These are phyloP conservation scores for Populus davidiana DNA, from an alignment of 345 rosid species.

Conservation along the genomic window DNA sequence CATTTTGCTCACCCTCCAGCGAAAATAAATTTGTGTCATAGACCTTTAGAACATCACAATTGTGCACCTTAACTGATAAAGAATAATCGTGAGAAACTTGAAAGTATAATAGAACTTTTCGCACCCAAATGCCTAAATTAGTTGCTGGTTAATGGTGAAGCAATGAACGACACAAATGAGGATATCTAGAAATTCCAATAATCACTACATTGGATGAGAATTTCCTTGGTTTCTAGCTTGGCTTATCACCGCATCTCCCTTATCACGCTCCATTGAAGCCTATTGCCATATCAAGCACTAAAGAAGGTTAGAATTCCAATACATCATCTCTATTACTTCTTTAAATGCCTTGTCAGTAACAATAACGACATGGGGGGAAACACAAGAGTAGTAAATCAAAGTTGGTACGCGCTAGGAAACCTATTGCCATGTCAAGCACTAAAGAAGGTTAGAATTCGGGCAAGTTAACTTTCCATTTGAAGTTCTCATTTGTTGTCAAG, in stretches of 20 bases:
- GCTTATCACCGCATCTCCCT: not conserved
- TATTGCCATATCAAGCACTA: too few relatives aligned
- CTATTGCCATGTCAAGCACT: not conserved
- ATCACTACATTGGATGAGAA: not conserved
- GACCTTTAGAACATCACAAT: not conserved
- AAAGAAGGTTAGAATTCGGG: slow-evolving; percentile 11
- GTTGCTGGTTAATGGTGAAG: not conserved
- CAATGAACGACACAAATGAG: not conserved
- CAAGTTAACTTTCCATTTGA: slow-evolving; percentile 7
- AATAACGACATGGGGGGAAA: not conserved
- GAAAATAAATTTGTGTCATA: not conserved
- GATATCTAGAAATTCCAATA: not conserved
- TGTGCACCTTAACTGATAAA: not conserved
- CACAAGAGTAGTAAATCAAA: not conserved
- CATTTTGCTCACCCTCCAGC: not conserved
- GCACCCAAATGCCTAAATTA: not conserved
- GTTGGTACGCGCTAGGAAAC: not conserved
- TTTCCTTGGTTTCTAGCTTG: not conserved
- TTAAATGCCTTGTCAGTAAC: not conserved
- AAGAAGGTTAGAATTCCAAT: too few relatives aligned
- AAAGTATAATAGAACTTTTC: not conserved
- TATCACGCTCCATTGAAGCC: not conserved
- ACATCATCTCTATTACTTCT: not conserved
- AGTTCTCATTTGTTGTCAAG: slow-evolving; percentile 20
- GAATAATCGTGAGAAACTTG: not conserved